phyloP scores from a whole-genome alignment of 108 stramenopile genomes.

The Skeletonema tropicum region DNA sequence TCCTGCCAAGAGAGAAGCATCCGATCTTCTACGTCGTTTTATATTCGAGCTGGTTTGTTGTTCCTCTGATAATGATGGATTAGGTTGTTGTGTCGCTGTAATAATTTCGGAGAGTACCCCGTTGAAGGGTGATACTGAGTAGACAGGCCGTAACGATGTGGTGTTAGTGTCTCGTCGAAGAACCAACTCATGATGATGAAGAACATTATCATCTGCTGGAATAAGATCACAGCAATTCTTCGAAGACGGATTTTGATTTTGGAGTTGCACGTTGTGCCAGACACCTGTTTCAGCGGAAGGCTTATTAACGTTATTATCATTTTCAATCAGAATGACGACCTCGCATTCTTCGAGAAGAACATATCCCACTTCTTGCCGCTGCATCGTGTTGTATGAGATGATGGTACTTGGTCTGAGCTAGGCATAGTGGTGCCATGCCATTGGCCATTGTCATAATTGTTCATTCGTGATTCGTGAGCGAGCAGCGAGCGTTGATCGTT shows the following conservation, averaged over 20 bases:
- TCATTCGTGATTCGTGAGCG: too few species aligned
- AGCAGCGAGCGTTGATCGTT: too few species aligned
- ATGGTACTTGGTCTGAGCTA: too few species aligned
- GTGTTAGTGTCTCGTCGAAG: not conserved
- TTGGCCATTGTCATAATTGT: too few species aligned
- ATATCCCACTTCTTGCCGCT: constrained; percentile 43
- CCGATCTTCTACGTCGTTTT: constrained; percentile 5
- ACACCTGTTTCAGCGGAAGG: not conserved
- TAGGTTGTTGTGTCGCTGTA: not conserved
- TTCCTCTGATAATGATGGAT: not conserved
- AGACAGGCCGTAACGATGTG: not conserved
- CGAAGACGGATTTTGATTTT: too few species aligned
- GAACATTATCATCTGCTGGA: not conserved
- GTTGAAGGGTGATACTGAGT: not conserved
- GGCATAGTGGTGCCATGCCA: too few species aligned
- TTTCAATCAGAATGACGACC: constrained; percentile 11
- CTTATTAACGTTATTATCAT: not conserved
- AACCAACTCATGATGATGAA: not conserved
- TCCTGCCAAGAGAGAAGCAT: constrained; percentile 47
- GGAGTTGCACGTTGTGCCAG: constrained; percentile 4
- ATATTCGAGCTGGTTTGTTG: not conserved
- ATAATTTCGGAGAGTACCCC: constrained; percentile 4
- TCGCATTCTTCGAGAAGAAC: constrained; percentile 46
- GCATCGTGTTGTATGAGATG: not conserved
- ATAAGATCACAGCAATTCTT: not conserved